Conservation (phyloP, 306 rosid species). For the Fagus crenata region DNA sequence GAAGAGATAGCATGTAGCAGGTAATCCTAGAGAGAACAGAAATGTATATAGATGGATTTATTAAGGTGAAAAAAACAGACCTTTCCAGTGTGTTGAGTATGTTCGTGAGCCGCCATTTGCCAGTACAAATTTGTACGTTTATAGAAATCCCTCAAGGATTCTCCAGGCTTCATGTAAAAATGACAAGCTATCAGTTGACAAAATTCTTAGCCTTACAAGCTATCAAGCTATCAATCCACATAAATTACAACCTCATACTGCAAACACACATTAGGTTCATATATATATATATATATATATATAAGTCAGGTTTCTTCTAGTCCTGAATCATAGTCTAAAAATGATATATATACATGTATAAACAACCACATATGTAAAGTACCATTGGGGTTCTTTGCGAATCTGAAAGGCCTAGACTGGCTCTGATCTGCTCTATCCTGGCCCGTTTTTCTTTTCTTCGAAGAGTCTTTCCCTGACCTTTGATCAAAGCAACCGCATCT, state of each 20-base stretch:
- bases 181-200: conserved; percentile 33
- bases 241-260: too few species aligned
- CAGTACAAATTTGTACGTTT: conserved; percentile 90
- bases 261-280: too few species aligned
- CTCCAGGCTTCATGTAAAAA: conserved; percentile 69
- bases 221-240: too few species aligned
- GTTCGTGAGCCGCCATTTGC: conserved; percentile 99
- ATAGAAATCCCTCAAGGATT: conserved; percentile 84
- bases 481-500: conserved; percentile 89
- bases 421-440: conserved; percentile 94
- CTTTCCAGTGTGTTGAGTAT: conserved; percentile 98
- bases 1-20: conserved; percentile 20
- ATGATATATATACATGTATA: background rate
- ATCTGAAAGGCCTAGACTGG: conserved; percentile 98
- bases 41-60: background rate
- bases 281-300: too few species aligned
- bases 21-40: background rate
- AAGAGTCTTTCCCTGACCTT: conserved; percentile 69
- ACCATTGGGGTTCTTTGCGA: conserved; percentile 95
- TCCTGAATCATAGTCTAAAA: background rate
- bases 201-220: background rate
- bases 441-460: conserved; percentile 93
- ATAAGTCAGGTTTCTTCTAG: too few species aligned
- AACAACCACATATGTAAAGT: conserved; percentile 14
- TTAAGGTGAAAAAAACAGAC: conserved; percentile 33